Evolutionary conservation across 2,329 filamentous ascomycete genomes (phyloP).

Genomic region (Fusarium sublunatum): DNA sequence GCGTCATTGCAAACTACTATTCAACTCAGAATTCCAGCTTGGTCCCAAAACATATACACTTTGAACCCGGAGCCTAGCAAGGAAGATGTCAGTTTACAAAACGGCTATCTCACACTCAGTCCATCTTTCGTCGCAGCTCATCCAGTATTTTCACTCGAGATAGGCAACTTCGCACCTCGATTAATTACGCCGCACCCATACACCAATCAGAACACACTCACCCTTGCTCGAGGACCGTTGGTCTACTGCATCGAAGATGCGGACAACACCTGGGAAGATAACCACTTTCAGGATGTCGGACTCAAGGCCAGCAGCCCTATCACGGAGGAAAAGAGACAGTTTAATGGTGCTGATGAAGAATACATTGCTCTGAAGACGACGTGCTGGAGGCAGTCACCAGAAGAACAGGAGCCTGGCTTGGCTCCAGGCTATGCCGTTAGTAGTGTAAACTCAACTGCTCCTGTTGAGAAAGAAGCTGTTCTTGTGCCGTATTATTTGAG

Average conservation of each 20-base stretch:
- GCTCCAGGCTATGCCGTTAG: neutral
- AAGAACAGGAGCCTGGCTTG: fast-evolving
- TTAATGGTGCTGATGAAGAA: constrained; percentile 15
- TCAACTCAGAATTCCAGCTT: constrained; percentile 65
- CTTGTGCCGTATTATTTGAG: constrained; percentile 33
- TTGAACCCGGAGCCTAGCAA: constrained; percentile 51
- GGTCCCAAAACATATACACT: constrained; percentile 54
- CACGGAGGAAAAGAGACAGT: constrained; percentile 1
- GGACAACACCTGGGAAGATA: constrained; percentile 25
- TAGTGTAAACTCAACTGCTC: neutral
- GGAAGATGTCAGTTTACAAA: constrained; percentile 43
- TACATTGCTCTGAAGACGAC: constrained; percentile 21
- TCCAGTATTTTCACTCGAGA: constrained; percentile 50
- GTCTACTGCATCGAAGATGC: constrained; percentile 70
- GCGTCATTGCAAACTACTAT: constrained; percentile 51
- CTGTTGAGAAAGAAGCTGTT: neutral
- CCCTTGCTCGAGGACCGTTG: constrained; percentile 66
- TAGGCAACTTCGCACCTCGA: constrained; percentile 60
- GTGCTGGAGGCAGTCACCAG: constrained; percentile 10
- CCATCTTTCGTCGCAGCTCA: constrained; percentile 54
- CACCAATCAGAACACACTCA: constrained; percentile 65
- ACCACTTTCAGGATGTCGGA: constrained; percentile 31
- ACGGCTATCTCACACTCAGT: constrained; percentile 63
- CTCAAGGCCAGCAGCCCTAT: neutral
- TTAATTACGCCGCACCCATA: constrained; percentile 65